phyloP scores from a whole-genome alignment of 176 grass and related monocot species.

The Avena sativa region DNA sequence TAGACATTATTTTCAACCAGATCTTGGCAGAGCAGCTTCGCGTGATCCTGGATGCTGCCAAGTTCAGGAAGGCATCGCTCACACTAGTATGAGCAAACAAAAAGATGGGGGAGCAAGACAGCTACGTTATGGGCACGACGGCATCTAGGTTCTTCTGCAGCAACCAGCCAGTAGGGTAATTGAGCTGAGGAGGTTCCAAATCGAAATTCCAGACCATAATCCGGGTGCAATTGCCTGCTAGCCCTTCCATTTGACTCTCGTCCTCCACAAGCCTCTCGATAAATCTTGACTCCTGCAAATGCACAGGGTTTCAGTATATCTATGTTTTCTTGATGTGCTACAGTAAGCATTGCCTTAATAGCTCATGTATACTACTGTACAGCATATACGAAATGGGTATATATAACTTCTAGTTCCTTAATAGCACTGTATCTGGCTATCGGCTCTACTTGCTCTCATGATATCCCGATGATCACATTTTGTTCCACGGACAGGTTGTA shows the following conservation, averaged over 20 bases:
- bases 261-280: slow-evolving; percentile 90
- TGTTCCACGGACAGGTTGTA: background rate
- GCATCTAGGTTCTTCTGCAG: slow-evolving; percentile 71
- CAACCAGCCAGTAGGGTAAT: slow-evolving; percentile 71
- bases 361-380: slow-evolving; percentile 32
- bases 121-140: slow-evolving; percentile 59
- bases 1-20: slow-evolving; percentile 57
- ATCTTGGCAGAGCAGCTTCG: slow-evolving; percentile 64
- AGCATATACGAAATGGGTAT: background rate
- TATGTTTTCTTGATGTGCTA: background rate
- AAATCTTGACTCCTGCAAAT: slow-evolving; percentile 85
- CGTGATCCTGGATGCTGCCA: slow-evolving; percentile 62
- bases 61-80: slow-evolving; percentile 67
- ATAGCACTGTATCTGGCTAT: background rate
- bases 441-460: background rate
- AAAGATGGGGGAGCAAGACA: slow-evolving; percentile 33
- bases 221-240: slow-evolving; percentile 77
- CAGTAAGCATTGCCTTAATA: slow-evolving; percentile 2
- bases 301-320: slow-evolving; percentile 44
- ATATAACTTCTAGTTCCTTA: slow-evolving; percentile 7
- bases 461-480: slow-evolving; percentile 24
- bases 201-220: slow-evolving; percentile 84
- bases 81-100: slow-evolving; percentile 49
- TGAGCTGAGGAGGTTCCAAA: slow-evolving; percentile 61
- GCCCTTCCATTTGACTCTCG: slow-evolving; percentile 94